Conservation (phyloP, 2,329 filamentous ascomycete species). For the Fusarium phyllophilum region DNA sequence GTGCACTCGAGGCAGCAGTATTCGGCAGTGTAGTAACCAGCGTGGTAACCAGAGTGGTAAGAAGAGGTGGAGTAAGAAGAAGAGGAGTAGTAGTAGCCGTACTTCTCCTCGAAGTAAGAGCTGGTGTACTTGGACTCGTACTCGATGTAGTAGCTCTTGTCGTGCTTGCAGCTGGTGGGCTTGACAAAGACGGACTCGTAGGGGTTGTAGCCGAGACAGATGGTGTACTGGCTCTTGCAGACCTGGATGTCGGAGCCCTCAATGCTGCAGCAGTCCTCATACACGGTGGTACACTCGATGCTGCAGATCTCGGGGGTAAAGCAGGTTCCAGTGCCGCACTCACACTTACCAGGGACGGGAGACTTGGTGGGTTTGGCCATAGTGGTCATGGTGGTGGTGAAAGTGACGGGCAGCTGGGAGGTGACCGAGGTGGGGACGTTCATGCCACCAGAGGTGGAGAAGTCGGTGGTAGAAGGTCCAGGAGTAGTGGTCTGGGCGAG, state of each 20-base stretch:
- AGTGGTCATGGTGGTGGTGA: slow-evolving; percentile 17
- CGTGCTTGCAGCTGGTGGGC: slow-evolving; percentile 28
- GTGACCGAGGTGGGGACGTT: slow-evolving; percentile 19
- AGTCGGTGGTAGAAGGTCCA: not conserved
- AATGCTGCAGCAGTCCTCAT: slow-evolving; percentile 19
- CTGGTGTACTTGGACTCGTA: slow-evolving; percentile 21
- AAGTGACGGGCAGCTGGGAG: not conserved
- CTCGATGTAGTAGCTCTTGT: slow-evolving; percentile 22
- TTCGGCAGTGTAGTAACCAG: slow-evolving; percentile 28
- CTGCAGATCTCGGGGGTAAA: slow-evolving; percentile 23
- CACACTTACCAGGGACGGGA: slow-evolving; percentile 1
- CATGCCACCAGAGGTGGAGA: slow-evolving; percentile 3
- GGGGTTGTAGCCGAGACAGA: slow-evolving; percentile 32
- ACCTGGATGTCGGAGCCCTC: slow-evolving; percentile 2
- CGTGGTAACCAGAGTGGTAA: not conserved
- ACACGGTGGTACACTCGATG: slow-evolving; percentile 24
- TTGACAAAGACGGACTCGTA: slow-evolving; percentile 2
- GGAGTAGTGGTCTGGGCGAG: slow-evolving; percentile 10
- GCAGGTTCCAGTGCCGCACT: slow-evolving; percentile 8
- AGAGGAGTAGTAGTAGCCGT: slow-evolving; percentile 6
- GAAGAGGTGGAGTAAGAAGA: not conserved
- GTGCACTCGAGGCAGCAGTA: slow-evolving; percentile 32
- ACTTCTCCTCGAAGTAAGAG: slow-evolving; percentile 15
- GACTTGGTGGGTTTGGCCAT: slow-evolving; percentile 10
- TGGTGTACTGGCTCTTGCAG: slow-evolving; percentile 20